Base-by-base conservation (phyloP, 495 filamentous ascomycete species). In the Coniosporium apollinis region DNA sequence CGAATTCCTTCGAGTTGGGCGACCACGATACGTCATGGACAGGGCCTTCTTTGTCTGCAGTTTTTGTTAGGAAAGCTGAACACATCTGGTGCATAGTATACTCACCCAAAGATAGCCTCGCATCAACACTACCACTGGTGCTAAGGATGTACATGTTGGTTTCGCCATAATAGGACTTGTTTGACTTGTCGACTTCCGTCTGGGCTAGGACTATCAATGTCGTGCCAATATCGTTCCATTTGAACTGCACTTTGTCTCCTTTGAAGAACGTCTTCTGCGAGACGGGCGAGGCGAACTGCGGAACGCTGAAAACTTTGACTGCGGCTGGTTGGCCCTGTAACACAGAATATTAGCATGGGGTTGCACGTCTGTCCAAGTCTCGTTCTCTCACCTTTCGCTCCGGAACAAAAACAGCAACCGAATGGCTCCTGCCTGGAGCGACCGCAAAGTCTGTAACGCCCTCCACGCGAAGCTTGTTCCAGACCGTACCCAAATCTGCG, bases 201-300 rank as follows among this genome's bases (percentile, higher is more conserved):
- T 96, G 89, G 43, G 89, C 86, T 50, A 97, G 73, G 44, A 96
- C 87, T 55, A 97, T 82, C 47, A 96, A 56, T 48, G 71, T 85
- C 7, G 83, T 93, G 11, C 89, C 89, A 36, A 82, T 67, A 26
- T 70, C 67, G 57, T 94, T 96, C 89, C 89, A 97, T 64, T 94
- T 94, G 44, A 97, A 62, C 59, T 93, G 82, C 22, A 96, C 85
- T 62, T 94, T 94, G 60, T 97, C 89, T 38, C 84, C 89, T 64
- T 97, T 97, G 70, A 82, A 97, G 59, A 97, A 97, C 16, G 74
- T 94, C 76, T 94, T 96, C 57, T 94, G 84, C 8, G 91, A 94
- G 15, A 93, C 74, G 1, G 84, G 69, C 24, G 58, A 58, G 42
- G 57, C 65, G 56, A 94, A 94, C 42, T 82, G 68, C 13, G 89